These are phyloP conservation scores for Hyphopichia buzzinii DNA, from an alignment of 1,139 yeast genomes.

Conservation along the genomic window DNA sequence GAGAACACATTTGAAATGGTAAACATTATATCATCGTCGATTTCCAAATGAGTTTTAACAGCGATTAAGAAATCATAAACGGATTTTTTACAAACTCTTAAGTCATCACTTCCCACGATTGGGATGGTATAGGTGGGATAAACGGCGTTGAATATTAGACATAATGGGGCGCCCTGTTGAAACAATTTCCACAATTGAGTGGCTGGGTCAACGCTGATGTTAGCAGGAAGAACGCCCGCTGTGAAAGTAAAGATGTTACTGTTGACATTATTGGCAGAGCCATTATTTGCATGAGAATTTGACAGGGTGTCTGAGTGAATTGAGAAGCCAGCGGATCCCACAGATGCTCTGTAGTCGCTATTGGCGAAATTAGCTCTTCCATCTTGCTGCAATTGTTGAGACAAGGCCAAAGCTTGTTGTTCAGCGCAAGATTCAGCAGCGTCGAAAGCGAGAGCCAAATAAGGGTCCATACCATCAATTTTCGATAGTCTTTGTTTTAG, in stretches of 20 bases:
- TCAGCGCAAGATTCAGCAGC: constrained; percentile 67
- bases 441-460: constrained; percentile 53
- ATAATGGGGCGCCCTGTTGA: constrained; percentile 90
- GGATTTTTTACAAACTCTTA: constrained; percentile 81
- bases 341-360: constrained; percentile 28
- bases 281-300: constrained; percentile 9
- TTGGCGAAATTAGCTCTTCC: constrained; percentile 7
- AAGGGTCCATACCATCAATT: constrained; percentile 73
- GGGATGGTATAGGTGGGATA: constrained; percentile 41
- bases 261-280: constrained; percentile 11
- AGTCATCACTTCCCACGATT: constrained; percentile 69
- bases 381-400: constrained; percentile 31
- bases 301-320: constrained; percentile 23
- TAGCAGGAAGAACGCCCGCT: constrained; percentile 75
- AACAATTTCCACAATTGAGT: constrained; percentile 86
- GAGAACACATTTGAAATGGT: constrained; percentile 89
- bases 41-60: constrained; percentile 72
- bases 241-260: constrained; percentile 57
- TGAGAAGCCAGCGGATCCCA: constrained; percentile 23
- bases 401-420: constrained; percentile 65
- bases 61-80: constrained; percentile 90
- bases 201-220: constrained; percentile 81
- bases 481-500: constrained; percentile 57
- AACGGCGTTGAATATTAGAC: constrained; percentile 72
- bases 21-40: constrained; percentile 74